Percentiles rank a stretch among this genome's conserved stretches.
phyloP scores from a whole-genome alignment of 2,329 filamentous ascomycete species.

The Macrophomina tecta region DNA sequence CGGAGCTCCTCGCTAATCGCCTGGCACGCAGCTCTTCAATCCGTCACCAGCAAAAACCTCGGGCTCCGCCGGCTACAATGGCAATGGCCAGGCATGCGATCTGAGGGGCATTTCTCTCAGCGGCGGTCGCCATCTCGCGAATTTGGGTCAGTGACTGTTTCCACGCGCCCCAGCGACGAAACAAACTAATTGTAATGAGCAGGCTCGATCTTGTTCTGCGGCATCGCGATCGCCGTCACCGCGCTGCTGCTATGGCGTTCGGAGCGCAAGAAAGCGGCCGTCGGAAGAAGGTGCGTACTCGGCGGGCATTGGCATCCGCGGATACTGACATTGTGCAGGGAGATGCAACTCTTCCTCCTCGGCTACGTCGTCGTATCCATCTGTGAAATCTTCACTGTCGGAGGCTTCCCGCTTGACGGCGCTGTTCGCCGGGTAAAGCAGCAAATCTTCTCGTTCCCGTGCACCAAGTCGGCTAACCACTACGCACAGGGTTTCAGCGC shows the following conservation, averaged over 20 bases:
- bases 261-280: slow-evolving; percentile 89
- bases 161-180: not conserved
- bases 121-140: slow-evolving; percentile 71
- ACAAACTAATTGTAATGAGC: slow-evolving; percentile 38
- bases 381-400: slow-evolving; percentile 96
- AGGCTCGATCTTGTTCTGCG: slow-evolving; percentile 89
- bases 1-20: slow-evolving; percentile 37
- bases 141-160: slow-evolving; percentile 70
- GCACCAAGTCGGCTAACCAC: not conserved
- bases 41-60: slow-evolving; percentile 55
- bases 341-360: slow-evolving; percentile 93
- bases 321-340: slow-evolving; percentile 61
- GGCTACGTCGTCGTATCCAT: slow-evolving; percentile 87
- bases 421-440: slow-evolving; percentile 73
- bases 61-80: not conserved
- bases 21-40: slow-evolving; percentile 66
- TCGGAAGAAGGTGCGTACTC: slow-evolving; percentile 76
- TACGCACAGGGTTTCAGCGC: slow-evolving; percentile 76
- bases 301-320: not conserved
- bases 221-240: slow-evolving; percentile 73
- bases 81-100: slow-evolving; percentile 63
- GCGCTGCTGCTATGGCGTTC: slow-evolving; percentile 77
- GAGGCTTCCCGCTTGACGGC: slow-evolving; percentile 78
- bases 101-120: slow-evolving; percentile 77
- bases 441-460: not conserved